Evolutionary conservation across 1,139 yeast species (phyloP).

Genomic region (Kodamaea sp.): DNA sequence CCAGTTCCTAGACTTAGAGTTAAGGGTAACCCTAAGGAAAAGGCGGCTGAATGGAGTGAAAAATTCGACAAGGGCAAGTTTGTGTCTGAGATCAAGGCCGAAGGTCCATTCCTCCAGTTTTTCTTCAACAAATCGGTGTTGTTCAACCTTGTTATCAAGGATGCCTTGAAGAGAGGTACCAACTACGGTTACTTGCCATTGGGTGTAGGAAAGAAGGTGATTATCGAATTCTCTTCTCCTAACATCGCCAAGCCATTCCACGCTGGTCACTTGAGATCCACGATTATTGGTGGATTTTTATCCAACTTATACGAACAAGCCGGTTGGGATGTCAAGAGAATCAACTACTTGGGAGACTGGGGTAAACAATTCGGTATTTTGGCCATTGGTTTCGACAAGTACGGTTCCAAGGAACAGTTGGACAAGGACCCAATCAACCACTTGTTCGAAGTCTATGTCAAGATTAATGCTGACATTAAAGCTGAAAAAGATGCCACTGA

Average conservation of each 20-base stretch:
- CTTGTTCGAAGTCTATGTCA: constrained; percentile 91
- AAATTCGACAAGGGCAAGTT: constrained; percentile 67
- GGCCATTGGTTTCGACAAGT: constrained; percentile 87
- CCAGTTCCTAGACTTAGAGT: constrained; percentile 93
- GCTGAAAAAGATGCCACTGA: constrained; percentile 53
- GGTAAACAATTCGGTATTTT: constrained; percentile 97
- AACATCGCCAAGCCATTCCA: constrained; percentile 99
- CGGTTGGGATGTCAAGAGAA: constrained; percentile 88
- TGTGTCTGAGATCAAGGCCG: constrained; percentile 70
- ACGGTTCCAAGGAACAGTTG: constrained; percentile 77
- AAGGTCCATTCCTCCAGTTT: constrained; percentile 92
- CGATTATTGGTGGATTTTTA: constrained; percentile 97
- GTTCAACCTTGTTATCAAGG: constrained; percentile 69
- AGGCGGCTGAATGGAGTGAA: constrained; percentile 83
- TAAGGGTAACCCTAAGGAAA: constrained; percentile 84
- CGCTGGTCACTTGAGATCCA: constrained; percentile 97
- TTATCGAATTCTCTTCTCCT: constrained; percentile 95
- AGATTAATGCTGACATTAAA: constrained; percentile 76
- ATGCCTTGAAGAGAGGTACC: constrained; percentile 59
- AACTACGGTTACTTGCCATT: constrained; percentile 75
- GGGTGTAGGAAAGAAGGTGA: constrained; percentile 70
- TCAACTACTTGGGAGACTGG: constrained; percentile 98
- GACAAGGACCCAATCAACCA: constrained; percentile 87
- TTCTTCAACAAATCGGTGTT: constrained; percentile 70
- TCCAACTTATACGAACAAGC: constrained; percentile 85